Evolutionary conservation across 1,284 basidiomycete genomes (phyloP), one percentile per base, ranked within the genome.

Genomic region (Trichosporon sp.): DNA sequence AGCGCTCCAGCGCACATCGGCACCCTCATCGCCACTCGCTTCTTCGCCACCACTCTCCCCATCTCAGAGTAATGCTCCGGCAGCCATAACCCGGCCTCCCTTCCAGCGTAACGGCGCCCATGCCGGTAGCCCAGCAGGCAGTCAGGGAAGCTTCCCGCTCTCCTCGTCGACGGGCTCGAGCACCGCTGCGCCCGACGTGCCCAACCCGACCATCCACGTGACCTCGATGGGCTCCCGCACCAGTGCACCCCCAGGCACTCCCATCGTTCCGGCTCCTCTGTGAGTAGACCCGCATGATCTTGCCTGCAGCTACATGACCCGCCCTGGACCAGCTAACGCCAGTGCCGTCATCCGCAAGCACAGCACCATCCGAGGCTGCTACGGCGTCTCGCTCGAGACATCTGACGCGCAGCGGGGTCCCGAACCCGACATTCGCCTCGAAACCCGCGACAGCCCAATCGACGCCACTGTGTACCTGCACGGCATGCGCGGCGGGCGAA

Each of bases 221-320:
- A 61, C 56, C 4, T 61, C 56, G 31, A 61, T 61, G 56, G 56
- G 56, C 56, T 61, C 56, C 10, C 56, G 56, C 56, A 61, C 56
- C 31, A 35, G 31, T 14, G 56, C 56, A 2, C 56, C 56, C 2
- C 56, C 56, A 4, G 56, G 56, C 12, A 61, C 56, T 1, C 2
- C 31, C 7, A 32, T 61, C 31, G 32, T 35, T 6, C 56, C 56
- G 12, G 56, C 56, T 4, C 56, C 56, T 32, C 56, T 61, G 56
- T 61, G 32, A 31, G 56, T 61, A 21, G 26, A 26, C 26, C 26
- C 26, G 26, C 26, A 26, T 26, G 26, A 26, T 26, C 26, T 26
- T 26, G 26, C 26, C 26, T 26, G 26, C 26, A 26, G 26, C 26
- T 2, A 26, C 26, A 26, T 26, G 2, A 2, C 26, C 26, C 26